Evolutionary conservation across 768 basidiomycete genomes (phyloP), one percentile per base, ranked within the genome.

Genomic region (Tricholoma matsutake): DNA sequence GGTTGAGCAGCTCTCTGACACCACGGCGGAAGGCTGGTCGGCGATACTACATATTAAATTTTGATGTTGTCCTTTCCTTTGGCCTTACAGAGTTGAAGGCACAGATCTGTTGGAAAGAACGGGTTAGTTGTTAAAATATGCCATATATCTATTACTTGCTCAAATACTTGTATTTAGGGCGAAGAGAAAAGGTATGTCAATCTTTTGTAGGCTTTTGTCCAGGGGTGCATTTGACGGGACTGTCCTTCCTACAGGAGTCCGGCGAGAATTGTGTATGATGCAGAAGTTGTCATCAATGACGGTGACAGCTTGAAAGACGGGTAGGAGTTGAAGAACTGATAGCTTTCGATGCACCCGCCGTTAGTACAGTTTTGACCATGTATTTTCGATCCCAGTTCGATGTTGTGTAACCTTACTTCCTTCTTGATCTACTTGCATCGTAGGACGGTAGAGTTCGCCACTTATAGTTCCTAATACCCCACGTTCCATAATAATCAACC

Each of bases 71-170:
- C 2, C 62, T 86, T 14, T 68, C 78, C 20, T 84, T 86, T 56
- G 84, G 84, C 4, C 63, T 81, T 52, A 84, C 83, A 1, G 84
- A 86, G 60, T 65, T 85, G 57, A 78, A 75, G 53, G 84, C 83
- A 0, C 78, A 81, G 52, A 75, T 84, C 37, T 71, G 76, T 34
- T 86, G 83, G 83, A 67, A 73, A 58, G 81, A 83, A 39, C 75
- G 76, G 56, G 82, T 83, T 69, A 29, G 77, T 79, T 60, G 16
- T 20, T 16, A 6, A 39, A 39, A 41, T 16, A 16, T 54, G 35
- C n/a, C 52, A 54, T 53, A 54, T 53, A 16, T 16, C 9, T 4
- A 4, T 14, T 53, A 56, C 5, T 20, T 55, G 34, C 57, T 63
- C 11, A 2, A 14, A 51, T 16, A 20, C 31, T n/a, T n/a, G 47